phyloP scores from a whole-genome alignment of 2,329 filamentous ascomycete species.

The Arthrobotrys entomopaga region DNA sequence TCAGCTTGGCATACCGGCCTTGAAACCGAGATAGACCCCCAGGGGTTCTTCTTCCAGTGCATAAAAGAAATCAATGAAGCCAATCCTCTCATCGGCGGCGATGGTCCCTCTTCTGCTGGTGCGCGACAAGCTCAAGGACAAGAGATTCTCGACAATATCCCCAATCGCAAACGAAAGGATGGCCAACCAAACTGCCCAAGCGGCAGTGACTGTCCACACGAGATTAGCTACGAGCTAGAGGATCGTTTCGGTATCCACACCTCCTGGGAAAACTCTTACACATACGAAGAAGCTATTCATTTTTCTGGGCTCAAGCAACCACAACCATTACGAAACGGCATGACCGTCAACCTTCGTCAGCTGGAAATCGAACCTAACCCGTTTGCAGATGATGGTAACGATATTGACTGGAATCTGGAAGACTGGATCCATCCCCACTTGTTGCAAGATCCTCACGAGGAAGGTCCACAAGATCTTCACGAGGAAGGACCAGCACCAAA shows the following conservation, averaged over 20 bases:
- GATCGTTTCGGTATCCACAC: too few species aligned
- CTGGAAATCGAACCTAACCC: background rate
- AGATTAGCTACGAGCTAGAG: background rate
- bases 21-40: too few species aligned
- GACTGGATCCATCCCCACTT: background rate
- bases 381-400: background rate
- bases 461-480: background rate
- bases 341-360: background rate
- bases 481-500: background rate
- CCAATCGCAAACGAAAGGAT: background rate
- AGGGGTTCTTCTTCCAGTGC: too few species aligned
- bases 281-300: too few species aligned
- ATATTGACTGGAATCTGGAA: background rate
- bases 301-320: background rate
- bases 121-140: background rate
- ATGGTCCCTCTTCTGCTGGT: too few species aligned
- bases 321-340: background rate
- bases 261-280: too few species aligned
- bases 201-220: slow-evolving; percentile 1
- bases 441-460: background rate
- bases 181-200: background rate
- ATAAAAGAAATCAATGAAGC: too few species aligned
- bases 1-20: too few species aligned
- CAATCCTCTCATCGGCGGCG: too few species aligned
- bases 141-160: background rate